Evolutionary conservation across 306 rosid species (phyloP).

Genomic region (Crataegus laevigata): DNA sequence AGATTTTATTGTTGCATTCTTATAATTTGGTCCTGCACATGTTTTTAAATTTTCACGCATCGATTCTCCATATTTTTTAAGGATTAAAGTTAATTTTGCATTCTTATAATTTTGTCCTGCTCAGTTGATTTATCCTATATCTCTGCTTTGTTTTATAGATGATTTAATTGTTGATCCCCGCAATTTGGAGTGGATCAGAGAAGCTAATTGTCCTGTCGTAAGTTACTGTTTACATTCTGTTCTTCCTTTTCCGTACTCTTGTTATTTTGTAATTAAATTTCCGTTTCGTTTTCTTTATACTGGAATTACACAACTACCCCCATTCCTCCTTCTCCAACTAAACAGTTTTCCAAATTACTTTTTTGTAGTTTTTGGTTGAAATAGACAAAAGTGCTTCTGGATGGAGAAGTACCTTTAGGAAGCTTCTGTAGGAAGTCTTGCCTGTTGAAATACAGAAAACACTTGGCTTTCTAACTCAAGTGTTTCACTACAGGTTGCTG

Average conservation of each 20-base stretch:
- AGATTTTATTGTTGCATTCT: neutral
- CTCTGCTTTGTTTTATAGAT: slow-evolving; percentile 37
- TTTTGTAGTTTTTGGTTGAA: neutral
- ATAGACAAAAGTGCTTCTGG: neutral
- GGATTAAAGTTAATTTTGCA: neutral
- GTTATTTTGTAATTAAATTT: neutral
- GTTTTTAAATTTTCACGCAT: neutral
- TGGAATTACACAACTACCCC: neutral
- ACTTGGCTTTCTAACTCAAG: neutral
- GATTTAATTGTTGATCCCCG: slow-evolving; percentile 96
- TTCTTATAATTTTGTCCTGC: neutral
- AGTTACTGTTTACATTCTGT: slow-evolving; percentile 21
- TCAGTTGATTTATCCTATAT: slow-evolving; percentile 7
- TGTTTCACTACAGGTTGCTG: slow-evolving; percentile 66
- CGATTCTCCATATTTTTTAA: neutral
- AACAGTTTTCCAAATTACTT: neutral
- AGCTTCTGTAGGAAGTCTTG: neutral
- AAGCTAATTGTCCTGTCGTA: slow-evolving; percentile 90
- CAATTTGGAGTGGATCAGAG: slow-evolving; percentile 87
- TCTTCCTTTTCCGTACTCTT: neutral
- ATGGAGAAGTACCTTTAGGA: neutral
- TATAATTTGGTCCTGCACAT: neutral
- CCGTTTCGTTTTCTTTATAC: neutral
- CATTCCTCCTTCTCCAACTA: neutral
- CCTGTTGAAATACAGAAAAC: neutral